Percentiles rank a stretch among this genome's conserved stretches.
Conservation (phyloP, 306 rosid species). For the Glycine soja region DNA sequence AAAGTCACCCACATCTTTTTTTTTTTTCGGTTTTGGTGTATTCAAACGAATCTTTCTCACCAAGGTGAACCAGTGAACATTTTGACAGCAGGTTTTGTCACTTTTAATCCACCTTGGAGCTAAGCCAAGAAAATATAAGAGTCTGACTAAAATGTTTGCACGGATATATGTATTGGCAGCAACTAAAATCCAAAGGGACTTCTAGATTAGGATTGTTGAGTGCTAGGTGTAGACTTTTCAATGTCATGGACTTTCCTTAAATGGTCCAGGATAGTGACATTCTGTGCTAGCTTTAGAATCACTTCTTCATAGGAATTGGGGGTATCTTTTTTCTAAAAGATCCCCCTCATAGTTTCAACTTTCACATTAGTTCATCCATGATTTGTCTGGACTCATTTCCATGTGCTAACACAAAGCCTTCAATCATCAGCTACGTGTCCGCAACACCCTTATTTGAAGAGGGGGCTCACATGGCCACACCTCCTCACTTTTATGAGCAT, state of each 20-base stretch:
- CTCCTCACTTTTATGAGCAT: slow-evolving; percentile 18
- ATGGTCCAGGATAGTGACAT: slow-evolving; percentile 43
- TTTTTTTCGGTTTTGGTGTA: background rate
- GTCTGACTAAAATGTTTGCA: background rate
- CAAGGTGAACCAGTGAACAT: background rate
- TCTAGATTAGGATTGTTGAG: slow-evolving; percentile 41
- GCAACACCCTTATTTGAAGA: slow-evolving; percentile 23
- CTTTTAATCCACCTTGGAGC: slow-evolving; percentile 13
- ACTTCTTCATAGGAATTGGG: slow-evolving; percentile 12
- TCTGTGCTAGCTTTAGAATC: slow-evolving; percentile 46
- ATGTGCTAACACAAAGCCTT: slow-evolving; percentile 48
- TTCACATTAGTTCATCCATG: slow-evolving; percentile 21
- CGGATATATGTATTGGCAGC: slow-evolving; percentile 9
- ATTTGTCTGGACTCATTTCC: slow-evolving; percentile 40
- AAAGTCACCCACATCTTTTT: background rate
- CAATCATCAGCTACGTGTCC: slow-evolving; percentile 39
- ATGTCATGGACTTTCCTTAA: slow-evolving; percentile 37
- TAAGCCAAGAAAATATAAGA: background rate
- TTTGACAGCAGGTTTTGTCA: slow-evolving; percentile 44
- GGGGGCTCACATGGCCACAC: slow-evolving; percentile 39
- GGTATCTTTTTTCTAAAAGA: slow-evolving; percentile 38
- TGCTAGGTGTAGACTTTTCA: slow-evolving; percentile 35
- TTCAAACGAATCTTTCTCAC: slow-evolving; percentile 6
- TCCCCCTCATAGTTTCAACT: background rate
- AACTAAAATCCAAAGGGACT: slow-evolving; percentile 37